These are phyloP conservation scores for Centella asiatica DNA, from an alignment of 129 eudicot genomes.

Conservation along the genomic window DNA sequence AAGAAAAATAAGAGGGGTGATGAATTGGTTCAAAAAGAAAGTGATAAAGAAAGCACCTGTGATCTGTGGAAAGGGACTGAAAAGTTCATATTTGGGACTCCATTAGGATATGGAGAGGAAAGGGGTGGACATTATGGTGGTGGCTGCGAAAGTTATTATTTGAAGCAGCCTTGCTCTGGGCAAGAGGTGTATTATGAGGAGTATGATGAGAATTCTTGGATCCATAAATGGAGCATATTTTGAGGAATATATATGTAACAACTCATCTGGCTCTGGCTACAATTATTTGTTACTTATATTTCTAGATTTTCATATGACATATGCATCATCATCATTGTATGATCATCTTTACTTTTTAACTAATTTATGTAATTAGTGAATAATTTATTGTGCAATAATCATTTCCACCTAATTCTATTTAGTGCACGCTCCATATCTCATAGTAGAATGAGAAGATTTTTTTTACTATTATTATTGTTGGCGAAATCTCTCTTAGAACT, in stretches of 20 bases:
- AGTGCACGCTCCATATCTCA: too few relatives aligned
- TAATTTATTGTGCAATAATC: too few relatives aligned
- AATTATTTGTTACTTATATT: background rate
- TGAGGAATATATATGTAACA: background rate
- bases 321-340: too few relatives aligned
- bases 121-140: background rate
- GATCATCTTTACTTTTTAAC: too few relatives aligned
- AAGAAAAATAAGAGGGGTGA: slow-evolving; percentile 25
- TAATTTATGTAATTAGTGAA: too few relatives aligned
- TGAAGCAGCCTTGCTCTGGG: background rate
- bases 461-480: too few relatives aligned
- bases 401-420: too few relatives aligned
- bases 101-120: slow-evolving; percentile 13
- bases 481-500: too few relatives aligned
- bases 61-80: slow-evolving; percentile 50
- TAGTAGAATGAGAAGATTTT: too few relatives aligned
- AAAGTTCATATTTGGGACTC: slow-evolving; percentile 52
- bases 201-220: slow-evolving; percentile 16
- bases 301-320: background rate
- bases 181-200: slow-evolving; percentile 6
- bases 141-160: slow-evolving; percentile 1
- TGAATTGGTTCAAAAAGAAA: background rate
- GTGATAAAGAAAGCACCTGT: slow-evolving; percentile 11
- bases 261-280: background rate
- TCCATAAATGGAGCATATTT: slow-evolving; percentile 7